These are phyloP conservation scores for Leccinum aurantiacum DNA, from an alignment of 768 basidiomycete species.

Conservation along the genomic window DNA sequence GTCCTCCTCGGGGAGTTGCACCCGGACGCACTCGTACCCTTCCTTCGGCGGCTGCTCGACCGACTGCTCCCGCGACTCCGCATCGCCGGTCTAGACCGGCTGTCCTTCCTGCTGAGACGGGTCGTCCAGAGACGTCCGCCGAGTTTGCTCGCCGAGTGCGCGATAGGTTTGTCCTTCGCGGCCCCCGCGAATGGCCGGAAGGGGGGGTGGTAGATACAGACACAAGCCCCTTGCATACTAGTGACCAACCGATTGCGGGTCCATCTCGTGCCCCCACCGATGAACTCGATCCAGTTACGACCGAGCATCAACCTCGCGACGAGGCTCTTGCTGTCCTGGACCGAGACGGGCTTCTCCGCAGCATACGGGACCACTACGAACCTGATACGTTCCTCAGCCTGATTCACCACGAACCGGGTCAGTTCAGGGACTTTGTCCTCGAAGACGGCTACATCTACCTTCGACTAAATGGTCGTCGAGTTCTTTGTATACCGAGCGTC, in stretches of 20 bases:
- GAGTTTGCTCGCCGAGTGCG: not conserved
- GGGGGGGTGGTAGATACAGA: too few species aligned
- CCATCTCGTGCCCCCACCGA: too few species aligned
- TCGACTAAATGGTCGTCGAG: not conserved
- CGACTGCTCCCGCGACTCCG: too few species aligned
- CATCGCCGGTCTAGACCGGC: too few species aligned
- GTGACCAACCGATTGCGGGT: too few species aligned
- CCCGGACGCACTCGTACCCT: too few species aligned
- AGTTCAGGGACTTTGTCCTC: not conserved
- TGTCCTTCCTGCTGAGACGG: not conserved
- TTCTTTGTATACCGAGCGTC: conserved; percentile 27
- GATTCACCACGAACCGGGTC: not conserved
- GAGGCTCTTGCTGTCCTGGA: not conserved
- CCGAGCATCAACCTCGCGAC: too few species aligned
- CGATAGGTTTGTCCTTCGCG: not conserved
- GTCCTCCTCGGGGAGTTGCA: too few species aligned
- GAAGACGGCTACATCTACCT: not conserved
- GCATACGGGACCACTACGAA: not conserved
- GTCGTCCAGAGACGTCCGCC: not conserved
- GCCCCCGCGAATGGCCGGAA: not conserved
- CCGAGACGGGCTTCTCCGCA: not conserved
- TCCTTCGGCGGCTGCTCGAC: too few species aligned
- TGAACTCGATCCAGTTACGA: too few species aligned
- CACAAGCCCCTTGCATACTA: too few species aligned
- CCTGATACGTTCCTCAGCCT: not conserved